phyloP scores from a whole-genome alignment of 192 early-diverging fungal species.

The Lunasporangiospora selenospora region DNA sequence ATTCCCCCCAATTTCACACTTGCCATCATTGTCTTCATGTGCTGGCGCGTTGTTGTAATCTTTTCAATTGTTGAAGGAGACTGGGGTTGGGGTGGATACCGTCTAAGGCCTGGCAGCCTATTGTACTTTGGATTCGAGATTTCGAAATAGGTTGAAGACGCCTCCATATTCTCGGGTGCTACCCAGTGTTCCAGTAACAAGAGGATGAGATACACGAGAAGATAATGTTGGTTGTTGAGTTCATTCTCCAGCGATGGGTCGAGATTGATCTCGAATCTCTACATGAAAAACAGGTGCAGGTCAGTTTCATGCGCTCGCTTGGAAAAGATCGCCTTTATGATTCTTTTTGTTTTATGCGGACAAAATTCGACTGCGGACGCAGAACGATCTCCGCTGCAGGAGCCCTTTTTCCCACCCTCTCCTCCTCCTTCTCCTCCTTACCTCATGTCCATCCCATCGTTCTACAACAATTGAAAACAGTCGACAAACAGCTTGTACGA shows the following conservation, averaged over 20 bases:
- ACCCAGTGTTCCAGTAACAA: conserved; percentile 37
- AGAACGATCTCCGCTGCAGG: too few species aligned
- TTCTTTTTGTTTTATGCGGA: too few species aligned
- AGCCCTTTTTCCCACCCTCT: too few species aligned
- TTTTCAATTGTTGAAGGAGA: too few species aligned
- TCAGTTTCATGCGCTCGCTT: too few species aligned
- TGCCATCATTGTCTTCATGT: conserved; percentile 32
- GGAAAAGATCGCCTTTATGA: too few species aligned
- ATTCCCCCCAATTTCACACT: neutral
- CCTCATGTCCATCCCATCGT: conserved; percentile 18
- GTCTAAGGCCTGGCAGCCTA: too few species aligned
- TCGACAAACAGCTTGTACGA: conserved; percentile 6
- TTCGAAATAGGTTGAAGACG: conserved; percentile 24
- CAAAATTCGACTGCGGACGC: too few species aligned
- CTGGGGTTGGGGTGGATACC: too few species aligned
- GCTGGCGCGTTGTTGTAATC: conserved; percentile 8
- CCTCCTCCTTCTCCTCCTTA: too few species aligned
- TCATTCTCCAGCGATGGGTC: conserved; percentile 24
- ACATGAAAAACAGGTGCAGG: too few species aligned
- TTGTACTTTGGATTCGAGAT: conserved; percentile 34
- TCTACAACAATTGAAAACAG: conserved; percentile 10
- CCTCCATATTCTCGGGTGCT: conserved; percentile 28
- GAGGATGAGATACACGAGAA: conserved; percentile 25
- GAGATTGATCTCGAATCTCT: conserved; percentile 20
- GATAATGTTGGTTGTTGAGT: conserved; percentile 44